Evolutionary conservation across 2,329 filamentous ascomycete genomes (phyloP), one percentile per base, ranked within the genome.

Genomic region (Aspergillus clavatus): DNA sequence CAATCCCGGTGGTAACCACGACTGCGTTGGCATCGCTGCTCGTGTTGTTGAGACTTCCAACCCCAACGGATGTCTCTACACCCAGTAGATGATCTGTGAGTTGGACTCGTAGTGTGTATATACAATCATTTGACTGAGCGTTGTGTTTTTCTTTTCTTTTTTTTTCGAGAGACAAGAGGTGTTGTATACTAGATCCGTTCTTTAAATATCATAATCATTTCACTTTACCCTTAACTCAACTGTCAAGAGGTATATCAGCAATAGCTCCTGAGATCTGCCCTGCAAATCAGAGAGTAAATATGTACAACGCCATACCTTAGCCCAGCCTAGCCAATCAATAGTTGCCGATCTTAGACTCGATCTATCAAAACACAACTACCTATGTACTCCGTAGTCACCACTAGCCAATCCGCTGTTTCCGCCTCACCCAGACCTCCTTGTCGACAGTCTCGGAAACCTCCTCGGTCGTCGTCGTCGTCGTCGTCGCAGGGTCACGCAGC

Each of bases 401-500:
- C 10, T 50, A 66, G 8, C 62, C 62, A 23, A 66, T 65, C 21
- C 61, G 43, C 33, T 65, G 61, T 38, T 64, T 66, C 4, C 59
- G 51, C 58, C 64, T 52, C 33, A 67, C 63, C 62, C 62, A 66
- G 7, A 67, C 56, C 42, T 66, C 62, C 43, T 65, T 53, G 5
- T 66, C 57, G 2, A 22, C 36, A 6, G 16, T 23, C 2, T 48
- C 44, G 18, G 39, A 26, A 24, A 12, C 14, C 3, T 45, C 31
- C 5, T 29, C 41, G 5, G 42, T 19, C n/a, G 35, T 42, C 7
- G 28, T 8, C 4, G 46, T 19, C 5, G 43, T 21, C n/a, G 31
- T 41, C 7, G 31, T 8, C 4, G 46, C 21, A 1, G 43, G 40
- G 10, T 63, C 57, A 36, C 80, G 71, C 7, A 82, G 42, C 48